Conservation (phyloP, 805 yeast genomes). For the Kodamaea restingae region DNA sequence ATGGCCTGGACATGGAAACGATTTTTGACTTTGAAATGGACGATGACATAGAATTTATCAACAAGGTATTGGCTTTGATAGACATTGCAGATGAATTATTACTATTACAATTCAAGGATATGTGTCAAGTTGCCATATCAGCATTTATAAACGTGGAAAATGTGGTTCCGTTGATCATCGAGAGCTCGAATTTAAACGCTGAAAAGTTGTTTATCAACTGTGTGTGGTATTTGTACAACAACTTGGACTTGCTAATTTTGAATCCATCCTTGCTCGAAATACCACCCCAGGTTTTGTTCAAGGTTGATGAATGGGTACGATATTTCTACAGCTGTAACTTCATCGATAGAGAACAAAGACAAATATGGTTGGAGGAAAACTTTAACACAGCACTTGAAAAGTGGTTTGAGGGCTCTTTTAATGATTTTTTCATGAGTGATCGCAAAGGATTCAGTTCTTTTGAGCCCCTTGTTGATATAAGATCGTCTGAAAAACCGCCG, state of each 20-base stretch:
- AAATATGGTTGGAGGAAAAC: constrained; percentile 19
- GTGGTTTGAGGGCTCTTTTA: constrained; percentile 24
- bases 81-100: constrained; percentile 61
- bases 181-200: constrained; percentile 51
- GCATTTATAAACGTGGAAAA: constrained; percentile 58
- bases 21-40: constrained; percentile 35
- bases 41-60: constrained; percentile 43
- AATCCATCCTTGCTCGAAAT: constrained; percentile 33
- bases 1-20: constrained; percentile 47
- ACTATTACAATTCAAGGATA: constrained; percentile 52
- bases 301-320: constrained; percentile 26
- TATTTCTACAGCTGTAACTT: constrained; percentile 27
- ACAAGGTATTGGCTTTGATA: constrained; percentile 53
- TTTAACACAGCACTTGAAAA: constrained; percentile 14
- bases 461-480: constrained; percentile 34
- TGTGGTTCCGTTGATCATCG: constrained; percentile 51
- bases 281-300: constrained; percentile 21
- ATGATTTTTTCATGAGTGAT: constrained; percentile 33
- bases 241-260: constrained; percentile 58
- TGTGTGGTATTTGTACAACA: constrained; percentile 63
- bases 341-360: not conserved
- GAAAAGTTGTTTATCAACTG: constrained; percentile 55
- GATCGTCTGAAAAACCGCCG: constrained; percentile 14
- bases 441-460: constrained; percentile 29
- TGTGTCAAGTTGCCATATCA: constrained; percentile 57